Evolutionary conservation across 208 protist species (phyloP).

Genomic region (Herpetomonas muscarum): DNA sequence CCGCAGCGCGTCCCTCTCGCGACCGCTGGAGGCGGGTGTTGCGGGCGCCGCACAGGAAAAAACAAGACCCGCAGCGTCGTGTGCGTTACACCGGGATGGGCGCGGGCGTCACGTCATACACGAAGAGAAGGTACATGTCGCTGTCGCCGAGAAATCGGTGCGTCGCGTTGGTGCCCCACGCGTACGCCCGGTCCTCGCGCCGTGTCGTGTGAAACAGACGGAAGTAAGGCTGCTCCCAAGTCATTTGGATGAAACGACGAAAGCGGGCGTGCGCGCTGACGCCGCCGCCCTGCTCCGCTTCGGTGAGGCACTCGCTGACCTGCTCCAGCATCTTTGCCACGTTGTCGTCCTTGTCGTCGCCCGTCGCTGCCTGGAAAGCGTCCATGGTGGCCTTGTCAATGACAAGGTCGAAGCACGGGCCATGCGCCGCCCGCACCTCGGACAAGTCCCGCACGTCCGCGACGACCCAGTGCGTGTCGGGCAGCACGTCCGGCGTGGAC

Average conservation of each 20-base stretch:
- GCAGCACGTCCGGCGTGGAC: slow-evolving; percentile 7
- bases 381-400: slow-evolving; percentile 89
- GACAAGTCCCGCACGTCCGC: slow-evolving; percentile 71
- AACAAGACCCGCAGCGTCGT: neutral
- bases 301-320: slow-evolving; percentile 47
- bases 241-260: slow-evolving; percentile 73
- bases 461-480: slow-evolving; percentile 62
- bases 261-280: slow-evolving; percentile 6
- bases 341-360: slow-evolving; percentile 43
- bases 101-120: slow-evolving; percentile 38
- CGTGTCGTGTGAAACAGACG: slow-evolving; percentile 64
- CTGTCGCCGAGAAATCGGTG: slow-evolving; percentile 60
- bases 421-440: slow-evolving; percentile 26
- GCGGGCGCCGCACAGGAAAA: neutral
- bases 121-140: slow-evolving; percentile 77
- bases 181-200: slow-evolving; percentile 32
- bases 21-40: too few relatives aligned
- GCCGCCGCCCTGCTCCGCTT: slow-evolving; percentile 11
- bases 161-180: slow-evolving; percentile 49
- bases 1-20: too few relatives aligned
- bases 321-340: slow-evolving; percentile 66
- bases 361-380: slow-evolving; percentile 66
- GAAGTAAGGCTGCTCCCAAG: slow-evolving; percentile 77
- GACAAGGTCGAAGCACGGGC: slow-evolving; percentile 68
- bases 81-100: neutral